Base-by-base conservation (phyloP, 106 monocot species). In the Ottelia alismoides region DNA sequence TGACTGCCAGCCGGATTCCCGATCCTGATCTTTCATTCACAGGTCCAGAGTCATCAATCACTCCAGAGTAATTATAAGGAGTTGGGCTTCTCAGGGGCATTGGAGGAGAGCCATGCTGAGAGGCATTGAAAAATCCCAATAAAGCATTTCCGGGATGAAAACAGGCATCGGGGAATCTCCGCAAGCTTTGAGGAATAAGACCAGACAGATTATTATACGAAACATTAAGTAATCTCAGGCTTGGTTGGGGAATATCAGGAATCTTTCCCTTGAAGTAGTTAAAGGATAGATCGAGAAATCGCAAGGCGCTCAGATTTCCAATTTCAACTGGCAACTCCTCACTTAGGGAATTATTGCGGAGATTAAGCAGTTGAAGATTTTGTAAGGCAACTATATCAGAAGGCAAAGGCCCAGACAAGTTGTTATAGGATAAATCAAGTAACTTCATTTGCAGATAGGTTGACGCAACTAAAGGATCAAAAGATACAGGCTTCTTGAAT, bases 401-500 rank as follows among this genome's bases (percentile, higher is more conserved):
- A 50, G 88, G 76, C 58, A 96, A 55, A 28, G 67, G 30, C 23
- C 84, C 94, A 76, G 76, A 74, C 31, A 96, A 68, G 22, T 48
- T 53, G 30, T 96, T 96, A 55, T 52, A 49, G 53, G 84, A 96
- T 30, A 96, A 69, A 67, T 96, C 94, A 59, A 96, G 78, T 43
- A 22, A 81, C 66, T 76, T 72, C 23, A 96, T 69, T 45, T 65
- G 84, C 55, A 56, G 51, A 64, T 65, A 66, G 49, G 70, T 76
- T 58, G 78, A 49, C 18, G 81, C 56, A 49, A 66, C 79, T 11
- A 80, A 50, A 32, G 78, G 81, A 47, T 88, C 81, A 6, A 84
- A 55, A 25, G 70, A 78, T 35, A 62, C 75, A 28, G 81, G 65
- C 30, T 61, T 70, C 57, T 76, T 67, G 68, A 81, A 47, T 30